Conservation (phyloP, 176 grass and related monocot genomes). For the Oryza meridionalis region DNA sequence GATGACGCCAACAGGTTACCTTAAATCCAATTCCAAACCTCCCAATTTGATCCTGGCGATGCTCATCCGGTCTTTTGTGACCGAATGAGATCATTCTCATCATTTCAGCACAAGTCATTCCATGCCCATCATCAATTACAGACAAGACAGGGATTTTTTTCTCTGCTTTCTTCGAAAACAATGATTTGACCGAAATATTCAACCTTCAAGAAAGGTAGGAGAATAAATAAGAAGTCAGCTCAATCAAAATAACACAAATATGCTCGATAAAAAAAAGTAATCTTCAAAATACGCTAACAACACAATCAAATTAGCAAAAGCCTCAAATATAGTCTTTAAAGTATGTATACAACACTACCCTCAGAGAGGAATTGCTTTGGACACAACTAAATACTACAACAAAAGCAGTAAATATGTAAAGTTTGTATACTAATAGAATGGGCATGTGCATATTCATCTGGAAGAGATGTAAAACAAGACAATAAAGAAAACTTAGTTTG, state of each 20-base stretch:
- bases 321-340: conserved; percentile 21
- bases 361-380: neutral
- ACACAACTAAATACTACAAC: conserved; percentile 10
- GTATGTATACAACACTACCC: conserved; percentile 22
- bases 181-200: conserved; percentile 62
- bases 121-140: conserved; percentile 82
- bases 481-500: neutral
- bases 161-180: conserved; percentile 76
- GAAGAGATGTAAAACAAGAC: conserved; percentile 26
- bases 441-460: neutral
- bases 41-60: conserved; percentile 60
- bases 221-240: conserved; percentile 30
- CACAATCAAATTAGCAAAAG: conserved; percentile 20
- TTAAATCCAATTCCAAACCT: conserved; percentile 95
- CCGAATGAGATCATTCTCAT: conserved; percentile 91
- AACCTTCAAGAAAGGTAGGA: conserved; percentile 50
- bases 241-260: conserved; percentile 21
- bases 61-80: conserved; percentile 61
- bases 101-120: conserved; percentile 72
- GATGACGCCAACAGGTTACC: conserved; percentile 42
- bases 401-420: conserved; percentile 7
- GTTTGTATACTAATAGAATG: neutral
- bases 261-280: neutral
- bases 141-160: conserved; percentile 73
- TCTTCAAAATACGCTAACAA: neutral